These are phyloP conservation scores for Monascus purpureus DNA, from an alignment of 495 filamentous ascomycete species.

Conservation along the genomic window DNA sequence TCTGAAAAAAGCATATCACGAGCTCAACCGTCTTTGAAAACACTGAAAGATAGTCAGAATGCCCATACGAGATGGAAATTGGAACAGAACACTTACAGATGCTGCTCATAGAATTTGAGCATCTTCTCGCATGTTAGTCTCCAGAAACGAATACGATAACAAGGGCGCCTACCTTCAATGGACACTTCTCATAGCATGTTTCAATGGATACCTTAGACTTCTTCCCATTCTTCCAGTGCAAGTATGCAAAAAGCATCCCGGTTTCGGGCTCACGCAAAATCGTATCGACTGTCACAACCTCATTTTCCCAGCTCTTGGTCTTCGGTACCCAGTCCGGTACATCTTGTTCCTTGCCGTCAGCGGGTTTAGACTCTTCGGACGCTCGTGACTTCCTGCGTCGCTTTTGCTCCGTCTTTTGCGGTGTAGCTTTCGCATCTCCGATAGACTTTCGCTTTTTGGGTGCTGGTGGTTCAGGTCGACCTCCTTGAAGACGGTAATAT, in stretches of 20 bases:
- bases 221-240: conserved; percentile 42
- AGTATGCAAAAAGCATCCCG: conserved; percentile 29
- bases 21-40: conserved; percentile 27
- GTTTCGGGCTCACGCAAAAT: conserved; percentile 35
- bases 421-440: conserved; percentile 16
- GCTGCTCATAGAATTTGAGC: conserved; percentile 32
- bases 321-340: conserved; percentile 32
- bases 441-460: conserved; percentile 30
- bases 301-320: conserved; percentile 41
- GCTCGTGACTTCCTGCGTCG: conserved; percentile 12
- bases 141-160: background rate
- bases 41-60: conserved; percentile 18
- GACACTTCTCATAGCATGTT: conserved; percentile 28
- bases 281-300: conserved; percentile 41
- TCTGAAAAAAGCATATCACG: no score
- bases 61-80: no score
- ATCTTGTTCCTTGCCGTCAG: conserved; percentile 9
- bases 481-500: conserved; percentile 45
- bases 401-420: conserved; percentile 9
- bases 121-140: conserved; percentile 18
- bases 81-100: conserved; percentile 21
- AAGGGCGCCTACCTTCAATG: conserved; percentile 13
- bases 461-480: conserved; percentile 26
- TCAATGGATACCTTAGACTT: conserved; percentile 23
- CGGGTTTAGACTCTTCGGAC: conserved; percentile 8